phyloP scores from a whole-genome alignment of 805 yeast genomes.

The Tanozyma kutaoensis region DNA sequence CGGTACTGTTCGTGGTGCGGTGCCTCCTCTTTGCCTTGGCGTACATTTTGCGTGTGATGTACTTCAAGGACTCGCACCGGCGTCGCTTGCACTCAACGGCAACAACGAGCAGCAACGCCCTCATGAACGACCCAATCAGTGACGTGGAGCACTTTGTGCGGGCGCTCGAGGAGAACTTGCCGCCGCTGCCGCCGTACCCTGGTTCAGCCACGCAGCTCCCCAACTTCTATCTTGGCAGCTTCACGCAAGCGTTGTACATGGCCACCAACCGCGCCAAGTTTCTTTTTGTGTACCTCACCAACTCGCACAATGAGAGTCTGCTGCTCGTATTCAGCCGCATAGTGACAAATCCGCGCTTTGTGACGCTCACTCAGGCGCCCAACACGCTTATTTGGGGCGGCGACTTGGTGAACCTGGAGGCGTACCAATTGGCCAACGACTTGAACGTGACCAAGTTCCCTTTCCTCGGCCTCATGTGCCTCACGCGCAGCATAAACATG shows the following conservation, averaged over 20 bases:
- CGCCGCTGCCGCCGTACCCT: conserved; percentile 10
- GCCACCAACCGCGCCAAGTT: conserved; percentile 63
- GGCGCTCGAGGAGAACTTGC: conserved; percentile 34
- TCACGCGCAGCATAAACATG: conserved; percentile 42
- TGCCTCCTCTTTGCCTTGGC: not conserved
- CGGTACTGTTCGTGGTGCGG: conserved; percentile 1
- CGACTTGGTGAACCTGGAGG: conserved; percentile 67
- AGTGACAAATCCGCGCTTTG: conserved; percentile 36
- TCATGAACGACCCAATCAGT: conserved; percentile 34
- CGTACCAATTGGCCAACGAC: conserved; percentile 68
- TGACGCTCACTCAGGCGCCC: conserved; percentile 15
- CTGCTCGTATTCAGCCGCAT: conserved; percentile 38
- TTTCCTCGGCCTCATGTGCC: conserved; percentile 63
- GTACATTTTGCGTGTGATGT: conserved; percentile 1
- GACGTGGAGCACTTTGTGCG: conserved; percentile 38
- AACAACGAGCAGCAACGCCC: conserved; percentile 5
- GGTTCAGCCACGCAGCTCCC: conserved; percentile 10
- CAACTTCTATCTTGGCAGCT: conserved; percentile 59
- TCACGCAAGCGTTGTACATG: conserved; percentile 61
- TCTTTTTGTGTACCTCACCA: conserved; percentile 60
- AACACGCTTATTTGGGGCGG: conserved; percentile 72
- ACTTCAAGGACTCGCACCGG: conserved; percentile 2
- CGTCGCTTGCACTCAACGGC: conserved; percentile 2
- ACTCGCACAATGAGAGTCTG: conserved; percentile 56
- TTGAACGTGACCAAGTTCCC: conserved; percentile 67